Percentiles rank a stretch among this genome's conserved stretches.
phyloP scores from a whole-genome alignment of 1,284 basidiomycete genomes.

The Athelia psychrophila region DNA sequence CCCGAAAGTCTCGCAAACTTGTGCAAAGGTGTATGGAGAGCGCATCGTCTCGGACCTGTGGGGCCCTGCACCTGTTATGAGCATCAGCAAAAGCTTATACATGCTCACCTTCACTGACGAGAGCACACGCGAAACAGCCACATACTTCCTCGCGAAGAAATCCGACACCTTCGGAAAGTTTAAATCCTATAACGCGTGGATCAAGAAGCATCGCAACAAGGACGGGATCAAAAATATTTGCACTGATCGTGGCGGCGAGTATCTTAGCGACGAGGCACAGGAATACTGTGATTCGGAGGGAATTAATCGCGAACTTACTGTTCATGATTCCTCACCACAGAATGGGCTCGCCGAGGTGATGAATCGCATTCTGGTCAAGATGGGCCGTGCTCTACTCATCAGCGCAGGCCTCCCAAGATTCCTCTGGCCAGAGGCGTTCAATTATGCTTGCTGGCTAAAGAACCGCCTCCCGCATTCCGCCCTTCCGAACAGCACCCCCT shows the following conservation, averaged over 20 bases:
- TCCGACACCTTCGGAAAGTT: conserved; percentile 20
- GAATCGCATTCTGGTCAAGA: conserved; percentile 27
- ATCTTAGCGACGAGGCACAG: conserved; percentile 20
- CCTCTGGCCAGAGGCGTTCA: conserved; percentile 30
- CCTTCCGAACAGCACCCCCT: conserved; percentile 23
- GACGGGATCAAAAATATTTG: conserved; percentile 20
- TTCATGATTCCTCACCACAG: conserved; percentile 31
- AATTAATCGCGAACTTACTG: conserved; percentile 24
- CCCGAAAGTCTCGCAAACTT: conserved; percentile 18
- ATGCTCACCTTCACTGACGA: conserved; percentile 25
- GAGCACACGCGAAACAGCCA: conserved; percentile 10
- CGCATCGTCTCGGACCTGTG: conserved; percentile 25
- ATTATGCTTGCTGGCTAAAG: conserved; percentile 25
- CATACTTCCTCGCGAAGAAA: conserved; percentile 23
- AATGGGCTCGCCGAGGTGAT: conserved; percentile 31
- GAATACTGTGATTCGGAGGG: conserved; percentile 21
- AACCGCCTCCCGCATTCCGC: conserved; percentile 27
- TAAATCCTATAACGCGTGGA: no score
- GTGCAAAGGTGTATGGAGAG: conserved; percentile 19
- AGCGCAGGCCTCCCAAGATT: conserved; percentile 19
- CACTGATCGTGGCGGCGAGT: conserved; percentile 28
- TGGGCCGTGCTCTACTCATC: conserved; percentile 21
- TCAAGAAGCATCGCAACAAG: conserved; percentile 23
- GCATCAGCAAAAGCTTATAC: conserved; percentile 22
- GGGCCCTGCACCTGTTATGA: conserved; percentile 21